These are phyloP conservation scores for Mycena kentingensis DNA, from an alignment of 768 basidiomycete species.

Conservation along the genomic window DNA sequence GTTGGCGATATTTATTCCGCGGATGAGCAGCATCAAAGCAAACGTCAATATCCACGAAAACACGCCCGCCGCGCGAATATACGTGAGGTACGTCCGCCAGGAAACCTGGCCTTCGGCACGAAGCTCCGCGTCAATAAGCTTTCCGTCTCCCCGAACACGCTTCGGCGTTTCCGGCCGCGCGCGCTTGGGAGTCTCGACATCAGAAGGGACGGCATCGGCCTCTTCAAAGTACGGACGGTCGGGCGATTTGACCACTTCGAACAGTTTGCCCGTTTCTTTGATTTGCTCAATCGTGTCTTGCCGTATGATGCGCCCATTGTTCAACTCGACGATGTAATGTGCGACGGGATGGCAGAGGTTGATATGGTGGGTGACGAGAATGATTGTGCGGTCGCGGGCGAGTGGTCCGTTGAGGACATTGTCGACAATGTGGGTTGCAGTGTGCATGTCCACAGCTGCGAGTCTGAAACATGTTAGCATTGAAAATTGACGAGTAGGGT, in stretches of 20 bases:
- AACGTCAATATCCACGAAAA: constrained; percentile 57
- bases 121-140: constrained; percentile 62
- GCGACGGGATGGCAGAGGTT: constrained; percentile 69
- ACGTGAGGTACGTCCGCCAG: constrained; percentile 58
- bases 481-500: constrained; percentile 21
- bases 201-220: constrained; percentile 30
- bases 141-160: too few relatives aligned
- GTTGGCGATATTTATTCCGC: constrained; percentile 55
- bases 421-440: constrained; percentile 66
- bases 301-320: constrained; percentile 48
- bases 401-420: constrained; percentile 66
- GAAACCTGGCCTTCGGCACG: constrained; percentile 70
- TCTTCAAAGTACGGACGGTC: constrained; percentile 43
- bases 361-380: constrained; percentile 87
- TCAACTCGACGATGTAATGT: constrained; percentile 65
- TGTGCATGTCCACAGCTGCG: constrained; percentile 78
- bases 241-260: constrained; percentile 45
- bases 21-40: constrained; percentile 53
- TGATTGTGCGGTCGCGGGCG: constrained; percentile 65
- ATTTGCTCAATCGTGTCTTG: constrained; percentile 55
- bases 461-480: constrained; percentile 38
- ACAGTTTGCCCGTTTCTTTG: constrained; percentile 42
- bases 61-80: constrained; percentile 63
- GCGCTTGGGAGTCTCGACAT: constrained; percentile 4
- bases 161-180: constrained; percentile 13